These are phyloP conservation scores for Calocera viscosa DNA, from an alignment of 768 basidiomycete genomes.

Conservation along the genomic window DNA sequence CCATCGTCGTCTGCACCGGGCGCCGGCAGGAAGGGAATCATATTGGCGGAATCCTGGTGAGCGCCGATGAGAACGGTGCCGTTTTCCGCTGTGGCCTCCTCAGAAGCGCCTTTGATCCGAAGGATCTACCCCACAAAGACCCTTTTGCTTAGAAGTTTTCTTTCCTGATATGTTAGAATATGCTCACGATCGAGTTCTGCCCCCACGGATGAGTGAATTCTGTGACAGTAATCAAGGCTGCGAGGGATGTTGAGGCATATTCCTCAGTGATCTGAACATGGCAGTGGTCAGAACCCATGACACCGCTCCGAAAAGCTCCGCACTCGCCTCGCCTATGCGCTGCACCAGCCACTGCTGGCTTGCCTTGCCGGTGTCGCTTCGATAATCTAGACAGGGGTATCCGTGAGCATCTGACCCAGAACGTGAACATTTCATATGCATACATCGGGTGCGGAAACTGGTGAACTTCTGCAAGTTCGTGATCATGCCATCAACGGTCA, in stretches of 20 bases:
- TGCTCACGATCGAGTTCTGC: slow-evolving; percentile 61
- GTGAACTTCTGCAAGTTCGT: slow-evolving; percentile 54
- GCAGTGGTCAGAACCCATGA: not conserved
- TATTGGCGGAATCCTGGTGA: slow-evolving; percentile 48
- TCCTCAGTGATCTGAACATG: slow-evolving; percentile 46
- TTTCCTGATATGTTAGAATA: not conserved
- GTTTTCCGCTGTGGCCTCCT: slow-evolving; percentile 29
- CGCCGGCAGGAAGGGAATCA: slow-evolving; percentile 22
- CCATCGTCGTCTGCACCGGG: slow-evolving; percentile 26
- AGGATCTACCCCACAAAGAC: slow-evolving; percentile 43
- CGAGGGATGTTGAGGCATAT: slow-evolving; percentile 46
- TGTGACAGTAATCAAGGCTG: slow-evolving; percentile 44
- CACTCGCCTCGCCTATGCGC: slow-evolving; percentile 50
- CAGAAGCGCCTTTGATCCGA: slow-evolving; percentile 59
- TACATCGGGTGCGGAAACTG: slow-evolving; percentile 63
- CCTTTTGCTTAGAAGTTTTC: slow-evolving; percentile 11
- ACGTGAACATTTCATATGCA: slow-evolving; percentile 21
- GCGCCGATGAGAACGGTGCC: slow-evolving; percentile 56
- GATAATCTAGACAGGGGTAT: slow-evolving; percentile 41
- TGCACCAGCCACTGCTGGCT: slow-evolving; percentile 67
- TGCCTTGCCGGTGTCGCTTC: slow-evolving; percentile 65
- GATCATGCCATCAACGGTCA: slow-evolving; percentile 53
- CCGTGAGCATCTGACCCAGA: slow-evolving; percentile 18
- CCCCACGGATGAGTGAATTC: slow-evolving; percentile 77
- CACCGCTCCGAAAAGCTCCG: slow-evolving; percentile 8